Evolutionary conservation across 257 asterid species (phyloP).

Genomic region (Plantago ovata): DNA sequence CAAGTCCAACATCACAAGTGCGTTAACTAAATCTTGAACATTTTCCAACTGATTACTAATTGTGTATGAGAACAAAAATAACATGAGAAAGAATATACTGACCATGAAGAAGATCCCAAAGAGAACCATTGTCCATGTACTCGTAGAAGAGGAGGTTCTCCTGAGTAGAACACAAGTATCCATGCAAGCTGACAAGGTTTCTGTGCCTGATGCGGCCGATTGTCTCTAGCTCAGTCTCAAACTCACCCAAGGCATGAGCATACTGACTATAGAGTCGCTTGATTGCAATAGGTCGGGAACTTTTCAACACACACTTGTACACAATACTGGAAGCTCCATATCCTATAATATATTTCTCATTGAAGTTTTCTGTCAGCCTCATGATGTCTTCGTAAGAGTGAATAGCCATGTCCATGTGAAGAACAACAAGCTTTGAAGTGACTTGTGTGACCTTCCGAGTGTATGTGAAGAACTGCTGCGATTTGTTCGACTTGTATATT

Average conservation of each 20-base stretch:
- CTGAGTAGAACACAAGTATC: conserved; percentile 73
- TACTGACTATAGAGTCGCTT: conserved; percentile 82
- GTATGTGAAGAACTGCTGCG: conserved; percentile 44
- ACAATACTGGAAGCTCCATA: conserved; percentile 96
- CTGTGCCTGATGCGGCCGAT: conserved; percentile 88
- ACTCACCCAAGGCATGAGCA: conserved; percentile 59
- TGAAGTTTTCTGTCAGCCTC: conserved; percentile 84
- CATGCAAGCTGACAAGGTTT: conserved; percentile 95
- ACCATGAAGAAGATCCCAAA: conserved; percentile 99
- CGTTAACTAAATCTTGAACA: no score
- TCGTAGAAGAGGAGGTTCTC: conserved; percentile 96
- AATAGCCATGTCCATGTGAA: conserved; percentile 95
- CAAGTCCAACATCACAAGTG: neutral
- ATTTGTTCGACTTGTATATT: conserved; percentile 65
- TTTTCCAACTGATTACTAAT: neutral
- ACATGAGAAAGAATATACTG: conserved; percentile 14
- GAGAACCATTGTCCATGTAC: conserved; percentile 96
- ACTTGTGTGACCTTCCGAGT: conserved; percentile 50
- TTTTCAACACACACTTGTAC: conserved; percentile 74
- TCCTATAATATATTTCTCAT: conserved; percentile 82
- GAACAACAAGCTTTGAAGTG: conserved; percentile 70
- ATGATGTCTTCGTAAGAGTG: conserved; percentile 88
- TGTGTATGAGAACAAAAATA: neutral
- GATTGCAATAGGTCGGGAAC: conserved; percentile 87
- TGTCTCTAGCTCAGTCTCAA: conserved; percentile 89